Base-by-base conservation (phyloP, 106 monocot genomes). In the Acanthochlamys bracteata region DNA sequence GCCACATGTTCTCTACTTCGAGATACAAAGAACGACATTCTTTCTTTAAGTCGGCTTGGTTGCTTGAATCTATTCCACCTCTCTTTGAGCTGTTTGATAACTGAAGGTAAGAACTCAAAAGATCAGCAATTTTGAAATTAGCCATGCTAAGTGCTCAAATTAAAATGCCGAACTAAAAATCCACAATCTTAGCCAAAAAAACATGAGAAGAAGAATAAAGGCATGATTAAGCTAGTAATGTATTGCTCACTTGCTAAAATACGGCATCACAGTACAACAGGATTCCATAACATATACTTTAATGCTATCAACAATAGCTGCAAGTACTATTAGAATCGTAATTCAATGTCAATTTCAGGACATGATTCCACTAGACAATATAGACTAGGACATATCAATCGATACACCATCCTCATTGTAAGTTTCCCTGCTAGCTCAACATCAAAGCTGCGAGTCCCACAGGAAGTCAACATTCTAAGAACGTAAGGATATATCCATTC, bases 1-100 rank as follows among this genome's bases (percentile, higher is more conserved):
- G 80, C 86, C 43, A 91, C 66, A 74, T 86, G 70, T 55, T 86
- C 79, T 13, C 83, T 83, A 63, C 66, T 42, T 15, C 68, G 72
- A 24, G 91, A 91, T 42, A 84, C 80, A 68, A 83, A 80, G 7
- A 91, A 67, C 10, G 78, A 69, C 41, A 59, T 66, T 23, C 69
- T 81, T 74, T 41, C 81, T 41, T 57, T 81, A 11, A 46, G 66
- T 39, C 24, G 3, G 27, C 57, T 74, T 24, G 64, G 73, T 41
- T 59, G 27, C 47, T 61, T 75, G 45, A 76, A 74, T 20, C 52
- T 75, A 51, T 33, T 49, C 91, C 86, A 91, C 68, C 74, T 86
- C 64, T 83, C 81, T 57, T 67, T 86, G 42, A 91, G 75, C 42
- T 68, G 77, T 51, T 65, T 69, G 15, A 83, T 66, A 79, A 83